Evolutionary conservation across 2,329 filamentous ascomycete genomes (phyloP).

Genomic region (Neurospora sp.): DNA sequence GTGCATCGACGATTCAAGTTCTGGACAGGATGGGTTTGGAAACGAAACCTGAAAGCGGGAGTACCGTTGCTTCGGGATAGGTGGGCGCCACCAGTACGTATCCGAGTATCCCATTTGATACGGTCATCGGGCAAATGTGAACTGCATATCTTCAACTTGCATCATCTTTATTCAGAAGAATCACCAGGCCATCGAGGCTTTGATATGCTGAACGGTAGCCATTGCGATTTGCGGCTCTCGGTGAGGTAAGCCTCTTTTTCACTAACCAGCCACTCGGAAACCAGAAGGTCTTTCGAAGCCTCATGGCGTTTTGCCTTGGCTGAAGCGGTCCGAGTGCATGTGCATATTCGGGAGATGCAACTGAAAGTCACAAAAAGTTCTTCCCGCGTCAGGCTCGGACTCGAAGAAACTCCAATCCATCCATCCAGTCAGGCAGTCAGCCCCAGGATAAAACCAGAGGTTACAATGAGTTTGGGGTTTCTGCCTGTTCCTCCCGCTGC

Average conservation of each 20-base stretch:
- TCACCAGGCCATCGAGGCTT: not conserved
- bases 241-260: not conserved
- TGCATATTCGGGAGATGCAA: not conserved
- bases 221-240: not conserved
- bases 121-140: not conserved
- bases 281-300: not conserved
- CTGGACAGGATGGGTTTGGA: not conserved
- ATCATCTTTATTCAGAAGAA: not conserved
- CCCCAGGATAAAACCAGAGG: not conserved
- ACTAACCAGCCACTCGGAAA: not conserved
- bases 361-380: not conserved
- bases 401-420: not conserved
- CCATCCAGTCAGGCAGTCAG: not conserved
- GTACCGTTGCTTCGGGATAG: not conserved
- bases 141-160: not conserved
- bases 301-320: not conserved
- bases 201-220: not conserved
- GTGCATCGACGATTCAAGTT: not conserved
- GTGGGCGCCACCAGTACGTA: not conserved
- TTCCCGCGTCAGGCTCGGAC: not conserved
- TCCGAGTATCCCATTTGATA: not conserved
- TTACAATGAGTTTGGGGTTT: not conserved
- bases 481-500: not conserved
- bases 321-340: not conserved
- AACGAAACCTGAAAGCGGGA: not conserved